A percentile compares a stretch with the other conserved stretches of the same genome.
Evolutionary conservation across 2,329 filamentous ascomycete species (phyloP).

Genomic region (Sclerotinia sclerotiorum): DNA sequence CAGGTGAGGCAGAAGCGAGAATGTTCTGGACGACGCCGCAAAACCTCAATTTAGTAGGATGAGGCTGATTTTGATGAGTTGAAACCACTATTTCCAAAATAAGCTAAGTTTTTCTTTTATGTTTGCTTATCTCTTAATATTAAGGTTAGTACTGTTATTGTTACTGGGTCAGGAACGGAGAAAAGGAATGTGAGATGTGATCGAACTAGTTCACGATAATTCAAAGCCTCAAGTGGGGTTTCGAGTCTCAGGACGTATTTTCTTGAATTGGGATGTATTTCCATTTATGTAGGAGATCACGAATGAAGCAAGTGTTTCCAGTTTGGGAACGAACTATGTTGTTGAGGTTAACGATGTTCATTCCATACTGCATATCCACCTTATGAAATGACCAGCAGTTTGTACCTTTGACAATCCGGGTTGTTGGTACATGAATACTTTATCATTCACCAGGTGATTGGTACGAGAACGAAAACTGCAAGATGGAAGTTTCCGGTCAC

Average conservation of each 20-base stretch:
- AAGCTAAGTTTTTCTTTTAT: not conserved
- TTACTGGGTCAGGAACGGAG: conserved; percentile 6
- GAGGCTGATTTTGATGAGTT: conserved; percentile 6
- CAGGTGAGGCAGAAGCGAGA: conserved; percentile 16
- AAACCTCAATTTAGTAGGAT: conserved; percentile 7
- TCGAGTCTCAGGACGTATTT: not conserved
- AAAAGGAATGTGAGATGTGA: conserved; percentile 18
- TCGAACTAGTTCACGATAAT: conserved; percentile 16
- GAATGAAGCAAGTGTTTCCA: conserved; percentile 4
- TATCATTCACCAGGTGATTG: conserved; percentile 20
- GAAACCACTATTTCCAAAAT: not conserved
- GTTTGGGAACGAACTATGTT: not conserved
- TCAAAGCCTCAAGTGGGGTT: conserved; percentile 16
- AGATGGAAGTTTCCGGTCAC: conserved; percentile 6
- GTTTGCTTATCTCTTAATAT: not conserved
- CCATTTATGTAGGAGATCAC: not conserved
- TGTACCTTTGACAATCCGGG: conserved; percentile 16
- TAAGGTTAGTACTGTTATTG: not conserved
- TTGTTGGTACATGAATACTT: conserved; percentile 21
- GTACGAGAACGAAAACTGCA: conserved; percentile 24
- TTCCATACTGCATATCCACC: not conserved
- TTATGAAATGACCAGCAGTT: conserved; percentile 16
- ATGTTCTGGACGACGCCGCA: conserved; percentile 19
- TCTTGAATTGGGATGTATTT: not conserved
- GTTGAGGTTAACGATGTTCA: conserved; percentile 5